Evolutionary conservation across 192 early-diverging fungal species (phyloP), one percentile per base, ranked within the genome.

Genomic region (Gryganskiella cystojenkinii): DNA sequence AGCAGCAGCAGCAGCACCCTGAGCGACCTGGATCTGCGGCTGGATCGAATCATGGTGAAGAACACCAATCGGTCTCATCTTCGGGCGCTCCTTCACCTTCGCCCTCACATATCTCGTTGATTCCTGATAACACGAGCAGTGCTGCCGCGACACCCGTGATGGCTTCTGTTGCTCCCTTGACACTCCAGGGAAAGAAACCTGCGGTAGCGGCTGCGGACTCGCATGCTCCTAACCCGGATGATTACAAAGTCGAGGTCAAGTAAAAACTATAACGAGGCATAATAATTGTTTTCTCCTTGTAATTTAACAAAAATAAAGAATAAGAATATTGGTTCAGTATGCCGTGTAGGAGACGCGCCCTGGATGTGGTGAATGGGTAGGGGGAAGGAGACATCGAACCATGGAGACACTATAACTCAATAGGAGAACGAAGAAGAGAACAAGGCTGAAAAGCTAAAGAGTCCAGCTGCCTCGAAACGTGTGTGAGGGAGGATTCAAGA

Each of bases 181-280:
- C 50, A 1, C 54, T 56, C 44, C 54, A 50, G 5, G 30, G 17
- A 3, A 56, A 75, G 37, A 24, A 43, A 20, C 30, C 56, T 5
- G 31, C 22, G 24, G 55, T 24, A 33, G 5, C 30, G 19, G 46
- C 31, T 4, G 44, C 35, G 3, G 25, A 10, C 15, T 55, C 53
- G 9, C 25, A 56, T 13, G 20, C 53, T 14, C 58, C 74, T 1
- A 52, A 42, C 30, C 66, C 61, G 37, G 74, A 78, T 46, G 74
- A 78, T 31, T 78, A 78, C 42, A 78, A 78, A n/a, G 74, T 78
- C 25, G 74, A 78, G 24, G 61, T 78, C 37, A 78, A 78, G 30
- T 67, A 76, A 46, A 37, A 9, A 40, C 37, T 13, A 40, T 9
- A 9, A 40, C 37, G n/a, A n/a, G n/a, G n/a, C n/a, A n/a, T n/a